Percentiles rank a stretch among this genome's conserved stretches.
phyloP scores from a whole-genome alignment of 441 rosid species.

The Croton laevigatus region DNA sequence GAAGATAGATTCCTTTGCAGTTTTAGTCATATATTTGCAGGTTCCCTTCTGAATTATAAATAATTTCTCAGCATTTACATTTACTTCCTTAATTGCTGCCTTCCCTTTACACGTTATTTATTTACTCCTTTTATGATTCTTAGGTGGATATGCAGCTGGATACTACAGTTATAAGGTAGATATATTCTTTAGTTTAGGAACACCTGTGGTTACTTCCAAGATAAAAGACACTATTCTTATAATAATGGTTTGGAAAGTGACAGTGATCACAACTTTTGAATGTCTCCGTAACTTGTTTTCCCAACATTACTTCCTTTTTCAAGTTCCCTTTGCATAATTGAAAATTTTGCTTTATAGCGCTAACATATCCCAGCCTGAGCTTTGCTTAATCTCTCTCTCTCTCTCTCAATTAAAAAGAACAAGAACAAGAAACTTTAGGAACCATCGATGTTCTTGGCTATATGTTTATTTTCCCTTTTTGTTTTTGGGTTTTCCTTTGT shows the following conservation, averaged over 20 bases:
- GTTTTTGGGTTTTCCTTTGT: neutral
- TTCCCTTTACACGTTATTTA: neutral
- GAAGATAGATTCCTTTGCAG: conserved; percentile 90
- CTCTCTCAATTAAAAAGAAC: neutral
- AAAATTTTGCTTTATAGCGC: neutral
- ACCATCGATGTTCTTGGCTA: conserved; percentile 9
- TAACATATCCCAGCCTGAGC: conserved; percentile 7
- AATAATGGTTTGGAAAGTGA: neutral
- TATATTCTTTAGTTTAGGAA: conserved; percentile 2
- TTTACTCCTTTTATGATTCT: conserved; percentile 21
- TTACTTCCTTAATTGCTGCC: conserved; percentile 6
- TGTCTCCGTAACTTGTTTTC: neutral
- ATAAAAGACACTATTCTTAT: neutral
- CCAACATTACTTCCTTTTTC: neutral
- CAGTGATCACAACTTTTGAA: neutral
- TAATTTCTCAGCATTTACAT: neutral
- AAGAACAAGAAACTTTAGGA: neutral
- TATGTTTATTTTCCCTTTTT: neutral
- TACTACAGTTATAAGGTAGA: conserved; percentile 95
- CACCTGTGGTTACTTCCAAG: neutral
- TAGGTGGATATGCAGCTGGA: conserved; percentile 97
- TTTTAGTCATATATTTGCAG: conserved; percentile 87
- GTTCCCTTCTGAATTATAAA: conserved; percentile 29
- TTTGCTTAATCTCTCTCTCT: neutral
- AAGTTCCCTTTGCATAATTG: neutral